Base-by-base conservation (phyloP, 768 basidiomycete species). In the Serpula lacrymans region DNA sequence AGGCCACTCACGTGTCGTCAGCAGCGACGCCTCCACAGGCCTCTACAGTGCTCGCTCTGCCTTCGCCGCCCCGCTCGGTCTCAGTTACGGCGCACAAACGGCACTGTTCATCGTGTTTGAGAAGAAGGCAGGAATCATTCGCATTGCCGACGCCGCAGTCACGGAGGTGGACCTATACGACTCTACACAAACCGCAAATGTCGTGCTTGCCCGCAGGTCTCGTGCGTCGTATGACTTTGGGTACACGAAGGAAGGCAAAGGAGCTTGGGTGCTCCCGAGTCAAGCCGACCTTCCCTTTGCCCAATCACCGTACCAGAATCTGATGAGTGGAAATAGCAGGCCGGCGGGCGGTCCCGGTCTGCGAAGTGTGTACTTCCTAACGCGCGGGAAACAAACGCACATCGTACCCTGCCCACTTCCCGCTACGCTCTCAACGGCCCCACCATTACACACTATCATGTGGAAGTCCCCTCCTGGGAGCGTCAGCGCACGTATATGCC, bases 51-150 rank as follows among this genome's bases (percentile, higher is more conserved):
- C 28, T 37, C 58, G 55, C 24, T 55, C 57, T 32, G 58, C 61
- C 9, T 34, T 49, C 30, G 40, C 51, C 20, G 55, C 68, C 5
- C 59, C 67, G 7, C 57, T 62, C 5, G 52, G 62, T 12, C 55
- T 70, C 44, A 67, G 68, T 41, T 85, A 86, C 52, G 82, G 82
- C 14, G 74, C 75, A 4, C 87, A 89, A 49, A 77, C 87, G 53
- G 80, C 78, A 49, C 64, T 92, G n/a, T 90, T 90, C 54, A 78
- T 88, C 42, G 66, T 82, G 17, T 92, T 92, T 55, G 89, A 92
- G 59, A 91, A 91, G 65, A 92, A 87, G 54, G 88, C 88, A 2
- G 77, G 80, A n/a, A 67, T 87, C 62, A 89, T 92, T 49, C 83
- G 89, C 16, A 57, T 91, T 17, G 77, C 79, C 5, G 88, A 91